These are phyloP conservation scores for Boletus insuetus DNA, from an alignment of 768 basidiomycete genomes.

Conservation along the genomic window DNA sequence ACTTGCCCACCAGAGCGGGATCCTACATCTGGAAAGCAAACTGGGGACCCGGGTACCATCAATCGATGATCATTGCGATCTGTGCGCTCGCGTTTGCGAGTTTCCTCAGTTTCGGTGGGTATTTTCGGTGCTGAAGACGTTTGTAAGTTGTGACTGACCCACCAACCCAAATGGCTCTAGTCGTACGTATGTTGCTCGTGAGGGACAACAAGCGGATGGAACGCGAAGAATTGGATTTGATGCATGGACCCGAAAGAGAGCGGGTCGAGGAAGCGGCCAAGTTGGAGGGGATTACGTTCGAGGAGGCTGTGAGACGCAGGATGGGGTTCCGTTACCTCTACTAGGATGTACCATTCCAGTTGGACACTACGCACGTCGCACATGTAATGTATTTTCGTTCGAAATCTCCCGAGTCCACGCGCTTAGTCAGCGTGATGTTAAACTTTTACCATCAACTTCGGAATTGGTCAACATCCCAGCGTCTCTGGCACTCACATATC, in stretches of 20 bases:
- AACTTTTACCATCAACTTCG: no score
- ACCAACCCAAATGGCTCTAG: not conserved
- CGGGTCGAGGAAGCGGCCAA: no score
- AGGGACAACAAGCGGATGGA: not conserved
- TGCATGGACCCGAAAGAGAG: not conserved
- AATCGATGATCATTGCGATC: constrained; percentile 54
- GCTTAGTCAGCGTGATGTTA: no score
- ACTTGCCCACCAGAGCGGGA: constrained; percentile 41
- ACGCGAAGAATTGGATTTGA: not conserved
- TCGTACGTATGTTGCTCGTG: not conserved
- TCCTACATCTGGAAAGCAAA: constrained; percentile 58
- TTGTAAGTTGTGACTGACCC: no score
- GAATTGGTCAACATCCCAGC: no score
- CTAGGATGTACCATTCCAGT: not conserved
- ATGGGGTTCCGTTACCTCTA: not conserved
- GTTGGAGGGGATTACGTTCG: not conserved
- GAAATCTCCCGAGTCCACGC: no score
- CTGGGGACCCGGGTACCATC: constrained; percentile 63
- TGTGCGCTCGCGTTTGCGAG: constrained; percentile 29
- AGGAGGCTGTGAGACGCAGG: not conserved
- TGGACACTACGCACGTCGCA: no score
- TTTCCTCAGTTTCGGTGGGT: constrained; percentile 33
- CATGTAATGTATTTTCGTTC: no score
- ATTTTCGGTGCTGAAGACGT: no score
- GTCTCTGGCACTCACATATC: no score